phyloP scores from a whole-genome alignment of 73 alveolate genomes.

The Paramecium biaurelia region DNA sequence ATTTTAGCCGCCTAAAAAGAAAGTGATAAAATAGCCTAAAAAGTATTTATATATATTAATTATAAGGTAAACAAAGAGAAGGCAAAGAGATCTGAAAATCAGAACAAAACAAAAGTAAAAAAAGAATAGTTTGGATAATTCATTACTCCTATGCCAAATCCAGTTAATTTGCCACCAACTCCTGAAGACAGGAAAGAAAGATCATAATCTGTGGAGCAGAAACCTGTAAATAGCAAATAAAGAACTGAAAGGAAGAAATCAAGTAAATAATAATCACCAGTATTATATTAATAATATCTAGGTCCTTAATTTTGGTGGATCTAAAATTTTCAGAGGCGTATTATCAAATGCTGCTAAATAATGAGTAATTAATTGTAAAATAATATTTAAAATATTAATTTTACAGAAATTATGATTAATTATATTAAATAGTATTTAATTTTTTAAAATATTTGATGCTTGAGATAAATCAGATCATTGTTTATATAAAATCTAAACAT shows the following conservation, averaged over 20 bases:
- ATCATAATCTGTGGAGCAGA: not conserved
- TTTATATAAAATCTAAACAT: too few relatives aligned
- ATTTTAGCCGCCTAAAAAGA: constrained; percentile 18
- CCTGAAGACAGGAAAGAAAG: not conserved
- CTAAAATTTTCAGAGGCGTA: constrained; percentile 26
- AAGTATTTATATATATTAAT: not conserved
- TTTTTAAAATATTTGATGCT: too few relatives aligned
- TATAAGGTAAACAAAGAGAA: not conserved
- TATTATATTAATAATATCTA: not conserved
- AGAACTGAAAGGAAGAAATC: not conserved
- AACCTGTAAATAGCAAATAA: not conserved
- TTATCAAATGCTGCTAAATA: constrained; percentile 26
- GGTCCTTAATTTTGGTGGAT: constrained; percentile 15
- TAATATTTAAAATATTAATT: not conserved
- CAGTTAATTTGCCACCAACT: not conserved
- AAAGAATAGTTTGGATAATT: not conserved
- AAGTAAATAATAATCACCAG: not conserved
- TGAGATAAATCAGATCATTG: too few relatives aligned
- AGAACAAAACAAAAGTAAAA: not conserved
- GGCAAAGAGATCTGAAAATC: not conserved
- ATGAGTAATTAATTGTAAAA: not conserved
- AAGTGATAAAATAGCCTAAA: not conserved
- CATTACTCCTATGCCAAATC: not conserved
- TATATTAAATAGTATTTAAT: not conserved
- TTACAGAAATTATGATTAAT: not conserved